Base-by-base conservation (phyloP, 2,329 filamentous ascomycete genomes). In the Apiospora hydei region DNA sequence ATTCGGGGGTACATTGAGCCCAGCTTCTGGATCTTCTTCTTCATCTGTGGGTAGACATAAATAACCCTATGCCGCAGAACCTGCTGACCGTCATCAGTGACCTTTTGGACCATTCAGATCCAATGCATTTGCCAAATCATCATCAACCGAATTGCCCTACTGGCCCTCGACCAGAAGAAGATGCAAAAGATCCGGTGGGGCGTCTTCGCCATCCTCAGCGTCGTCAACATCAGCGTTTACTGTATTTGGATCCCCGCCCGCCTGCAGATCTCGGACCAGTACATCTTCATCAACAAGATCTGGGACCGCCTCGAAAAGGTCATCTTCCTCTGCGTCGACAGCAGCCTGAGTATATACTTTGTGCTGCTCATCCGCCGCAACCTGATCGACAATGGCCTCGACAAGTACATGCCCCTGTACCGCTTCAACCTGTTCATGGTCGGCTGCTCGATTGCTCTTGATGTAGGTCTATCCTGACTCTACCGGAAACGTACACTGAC, bases 51-150 rank as follows among this genome's bases (percentile, higher is more conserved):
- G 71, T 34, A 61, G 13, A 21, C 2, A n/a, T n/a, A 16, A 6
- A n/a, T n/a, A n/a, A n/a, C n/a, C n/a, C n/a, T n/a, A n/a, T n/a
- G n/a, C n/a, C n/a, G n/a, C n/a, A n/a, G n/a, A n/a, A n/a, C 16
- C 18, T n/a, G 10, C 66, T 44, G 24, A 44, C 21, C 24, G 1
- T 1, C 5, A 3, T 2, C 10, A 44, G 24, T 26, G 4, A 44
- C 66, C 41, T 47, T 30, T 10, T 30, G 66, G 44, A 43, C 66
- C 3, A 44, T 44, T 13, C 24, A 84, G 76, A 82, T 85, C 14
- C 86, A 87, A 75, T 82, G 86, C 26, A 77, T 88, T 1, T 84
- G 85, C 77, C 85, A 87, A 72, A 88, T 88, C 53, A 85, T 87
- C 75, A 84, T 86, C 74, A 88, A 88, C 74, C 83, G 86, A 38